Evolutionary conservation across 495 filamentous ascomycete genomes (phyloP), one percentile per base, ranked within the genome.

Genomic region (Xylaria palmicola): DNA sequence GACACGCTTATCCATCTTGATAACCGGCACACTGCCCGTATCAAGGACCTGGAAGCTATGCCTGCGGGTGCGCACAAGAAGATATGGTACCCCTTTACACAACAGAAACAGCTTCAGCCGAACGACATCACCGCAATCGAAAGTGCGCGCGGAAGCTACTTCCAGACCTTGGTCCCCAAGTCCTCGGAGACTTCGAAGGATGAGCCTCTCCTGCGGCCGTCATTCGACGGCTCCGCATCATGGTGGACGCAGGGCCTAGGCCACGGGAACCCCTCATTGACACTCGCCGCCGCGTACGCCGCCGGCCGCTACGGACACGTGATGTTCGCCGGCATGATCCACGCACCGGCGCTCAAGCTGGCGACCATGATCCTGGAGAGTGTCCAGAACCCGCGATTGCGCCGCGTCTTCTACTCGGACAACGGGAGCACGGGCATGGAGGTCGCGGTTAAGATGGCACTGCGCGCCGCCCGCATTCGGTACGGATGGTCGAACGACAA

Each of bases 181-280:
- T 36, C 56, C 20, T 27, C 32, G 57, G 36, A 10, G 22, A 54
- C 13, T 13, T 34, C 37, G 12, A 24, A 24, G n/a, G n/a, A 13
- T 45, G n/a, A 37, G n/a, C 17, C 69, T 41, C 20, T 47, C 32
- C 72, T 92, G 0, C 75, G 74, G 24, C 80, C 88, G 8, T 85
- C 85, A 0, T 91, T 92, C 50, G 90, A 93, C 59, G 90, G 85
- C 19, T 91, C 89, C 0, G 90, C 88, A 17, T 91, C 89, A 0
- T 93, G 90, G 90, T 93, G 90, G 90, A 92, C 90, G 1, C 90
- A 93, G 72, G 90, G 90, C 8, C 79, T 93, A 5, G 90, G 90
- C 7, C 90, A 93, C 64, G 88, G 84, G 13, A 90, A 88, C 62
- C 83, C 88, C 0, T 70, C 75, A 0, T 77, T 93, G 5, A 77